These are phyloP conservation scores for Corymbia maculata DNA, from an alignment of 345 rosid species.

Conservation along the genomic window DNA sequence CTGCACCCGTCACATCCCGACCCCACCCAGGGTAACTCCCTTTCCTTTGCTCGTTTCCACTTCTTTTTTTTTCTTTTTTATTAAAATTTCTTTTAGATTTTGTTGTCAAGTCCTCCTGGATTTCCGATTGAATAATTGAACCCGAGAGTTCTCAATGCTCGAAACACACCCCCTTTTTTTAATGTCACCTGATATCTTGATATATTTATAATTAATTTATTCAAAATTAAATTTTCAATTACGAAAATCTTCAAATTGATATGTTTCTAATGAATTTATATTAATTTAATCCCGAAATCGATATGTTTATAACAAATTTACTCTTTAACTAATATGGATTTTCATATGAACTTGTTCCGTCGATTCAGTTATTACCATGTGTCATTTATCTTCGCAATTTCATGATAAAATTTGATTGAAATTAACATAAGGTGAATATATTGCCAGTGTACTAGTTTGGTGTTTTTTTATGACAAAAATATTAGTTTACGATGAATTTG, in stretches of 20 bases:
- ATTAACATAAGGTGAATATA: no score
- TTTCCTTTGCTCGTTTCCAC: not conserved
- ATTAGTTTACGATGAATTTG: no score
- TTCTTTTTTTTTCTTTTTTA: not conserved
- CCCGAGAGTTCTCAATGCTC: not conserved
- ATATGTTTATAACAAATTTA: no score
- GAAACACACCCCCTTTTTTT: not conserved
- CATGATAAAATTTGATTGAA: no score
- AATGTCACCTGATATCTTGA: rapidly evolving
- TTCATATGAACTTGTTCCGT: not conserved
- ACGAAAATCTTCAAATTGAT: rapidly evolving
- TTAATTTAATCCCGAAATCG: no score
- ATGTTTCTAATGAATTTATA: no score
- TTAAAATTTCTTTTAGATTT: not conserved
- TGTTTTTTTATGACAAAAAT: no score
- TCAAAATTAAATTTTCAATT: rapidly evolving
- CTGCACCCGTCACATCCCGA: not conserved
- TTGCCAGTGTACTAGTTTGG: no score
- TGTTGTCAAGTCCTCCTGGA: not conserved
- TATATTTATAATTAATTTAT: no score
- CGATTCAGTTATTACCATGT: no score
- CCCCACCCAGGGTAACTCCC: not conserved
- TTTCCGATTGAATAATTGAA: not conserved
- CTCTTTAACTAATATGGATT: not conserved
- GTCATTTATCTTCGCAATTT: no score